These are phyloP conservation scores for Phytophthora sansomeana DNA, from an alignment of 352 stramenopile species.

Conservation along the genomic window DNA sequence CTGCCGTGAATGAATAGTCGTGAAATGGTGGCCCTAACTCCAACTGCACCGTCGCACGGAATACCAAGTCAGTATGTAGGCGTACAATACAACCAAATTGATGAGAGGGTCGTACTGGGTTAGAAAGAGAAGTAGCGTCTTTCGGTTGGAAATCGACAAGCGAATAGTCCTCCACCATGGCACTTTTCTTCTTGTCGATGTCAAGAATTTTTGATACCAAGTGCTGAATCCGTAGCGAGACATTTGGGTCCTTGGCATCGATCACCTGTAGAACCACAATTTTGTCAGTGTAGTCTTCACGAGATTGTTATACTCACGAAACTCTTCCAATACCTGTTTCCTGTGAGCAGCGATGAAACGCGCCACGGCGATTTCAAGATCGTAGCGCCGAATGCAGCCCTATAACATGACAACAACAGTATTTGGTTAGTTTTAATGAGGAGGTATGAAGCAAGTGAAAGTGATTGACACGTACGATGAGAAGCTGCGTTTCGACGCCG, in stretches of 20 bases:
- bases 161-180: constrained; percentile 75
- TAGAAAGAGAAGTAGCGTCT: constrained; percentile 64
- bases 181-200: constrained; percentile 77
- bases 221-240: constrained; percentile 71
- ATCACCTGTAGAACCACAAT: constrained; percentile 49
- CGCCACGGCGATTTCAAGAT: constrained; percentile 80
- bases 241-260: constrained; percentile 60
- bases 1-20: constrained; percentile 60
- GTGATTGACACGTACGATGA: constrained; percentile 53
- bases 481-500: constrained; percentile 48
- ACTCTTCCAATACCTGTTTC: constrained; percentile 43
- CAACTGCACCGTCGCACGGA: constrained; percentile 41
- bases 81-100: constrained; percentile 14
- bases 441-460: background rate
- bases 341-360: constrained; percentile 77
- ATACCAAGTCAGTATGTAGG: background rate
- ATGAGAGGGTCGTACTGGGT: constrained; percentile 39
- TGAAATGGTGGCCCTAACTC: constrained; percentile 80
- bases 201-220: constrained; percentile 78
- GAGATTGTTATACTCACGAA: background rate
- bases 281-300: background rate
- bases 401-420: background rate
- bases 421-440: background rate
- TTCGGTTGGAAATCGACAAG: constrained; percentile 78
- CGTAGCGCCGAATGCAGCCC: constrained; percentile 75